Conservation (phyloP, 768 basidiomycete genomes). For the Termitomyces sp. region DNA sequence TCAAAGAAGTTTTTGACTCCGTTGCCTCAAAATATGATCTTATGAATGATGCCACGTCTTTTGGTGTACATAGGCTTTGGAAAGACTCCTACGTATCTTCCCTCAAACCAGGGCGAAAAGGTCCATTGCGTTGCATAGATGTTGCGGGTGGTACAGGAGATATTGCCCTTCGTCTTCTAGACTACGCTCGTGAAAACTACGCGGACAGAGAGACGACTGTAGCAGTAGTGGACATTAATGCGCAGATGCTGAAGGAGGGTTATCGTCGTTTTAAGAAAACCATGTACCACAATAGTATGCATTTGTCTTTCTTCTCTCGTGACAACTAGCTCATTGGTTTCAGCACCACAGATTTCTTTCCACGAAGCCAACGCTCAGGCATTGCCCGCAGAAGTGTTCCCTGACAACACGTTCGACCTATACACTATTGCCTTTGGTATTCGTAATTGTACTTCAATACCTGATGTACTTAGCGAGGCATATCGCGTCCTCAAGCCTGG, state of each 20-base stretch:
- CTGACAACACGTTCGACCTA: constrained; percentile 82
- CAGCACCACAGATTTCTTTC: constrained; percentile 87
- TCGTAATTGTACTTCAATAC: constrained; percentile 92
- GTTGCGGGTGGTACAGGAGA: constrained; percentile 98
- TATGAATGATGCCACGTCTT: constrained; percentile 99
- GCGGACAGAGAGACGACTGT: constrained; percentile 88
- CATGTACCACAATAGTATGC: constrained; percentile 95
- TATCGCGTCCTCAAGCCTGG: constrained; percentile 94
- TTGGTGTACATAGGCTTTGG: constrained; percentile 96
- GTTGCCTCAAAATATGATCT: constrained; percentile 95
- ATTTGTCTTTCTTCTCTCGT: neutral
- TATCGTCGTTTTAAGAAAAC: constrained; percentile 89
- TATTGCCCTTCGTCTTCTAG: constrained; percentile 90
- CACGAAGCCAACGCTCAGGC: constrained; percentile 90
- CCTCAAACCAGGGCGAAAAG: constrained; percentile 71
- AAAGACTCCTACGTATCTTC: constrained; percentile 84
- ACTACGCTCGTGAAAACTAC: constrained; percentile 84
- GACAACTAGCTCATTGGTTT: constrained; percentile 1
- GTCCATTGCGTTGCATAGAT: constrained; percentile 80
- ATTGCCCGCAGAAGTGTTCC: constrained; percentile 61
- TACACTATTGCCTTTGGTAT: constrained; percentile 99
- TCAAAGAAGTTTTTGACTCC: constrained; percentile 91
- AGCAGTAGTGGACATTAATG: constrained; percentile 90
- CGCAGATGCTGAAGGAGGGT: constrained; percentile 93
- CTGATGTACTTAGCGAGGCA: constrained; percentile 83